A percentile compares a stretch with the other conserved stretches of the same genome.
phyloP scores from a whole-genome alignment of 768 basidiomycete species.

The Basidioascus undulatus region DNA sequence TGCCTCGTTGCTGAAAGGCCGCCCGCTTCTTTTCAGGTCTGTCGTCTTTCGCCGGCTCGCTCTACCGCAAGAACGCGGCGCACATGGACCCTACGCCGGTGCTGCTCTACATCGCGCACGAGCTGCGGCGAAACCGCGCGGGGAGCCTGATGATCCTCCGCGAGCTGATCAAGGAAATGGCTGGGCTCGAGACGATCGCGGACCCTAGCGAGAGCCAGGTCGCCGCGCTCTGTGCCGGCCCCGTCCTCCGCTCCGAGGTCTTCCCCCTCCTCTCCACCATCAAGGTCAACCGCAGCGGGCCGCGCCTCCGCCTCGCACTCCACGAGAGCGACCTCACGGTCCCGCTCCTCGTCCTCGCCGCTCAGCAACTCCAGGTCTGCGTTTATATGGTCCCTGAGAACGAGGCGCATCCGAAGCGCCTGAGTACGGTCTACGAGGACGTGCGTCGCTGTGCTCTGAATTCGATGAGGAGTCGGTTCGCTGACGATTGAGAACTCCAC shows the following conservation, averaged over 20 bases:
- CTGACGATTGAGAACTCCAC: background rate
- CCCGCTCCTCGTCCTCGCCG: conserved; percentile 72
- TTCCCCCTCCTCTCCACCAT: conserved; percentile 19
- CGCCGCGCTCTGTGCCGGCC: conserved; percentile 72
- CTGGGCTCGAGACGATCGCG: conserved; percentile 72
- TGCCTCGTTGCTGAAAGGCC: background rate
- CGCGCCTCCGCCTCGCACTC: conserved; percentile 16
- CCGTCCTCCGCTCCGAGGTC: conserved; percentile 62
- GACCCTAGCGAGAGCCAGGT: conserved; percentile 75
- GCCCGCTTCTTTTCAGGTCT: too few relatives aligned
- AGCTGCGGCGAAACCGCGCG: conserved; percentile 54
- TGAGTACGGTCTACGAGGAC: conserved; percentile 68
- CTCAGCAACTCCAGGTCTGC: conserved; percentile 70
- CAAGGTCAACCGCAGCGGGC: conserved; percentile 9
- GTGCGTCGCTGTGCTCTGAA: conserved; percentile 27
- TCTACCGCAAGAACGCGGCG: conserved; percentile 56
- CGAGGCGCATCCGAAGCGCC: conserved; percentile 57
- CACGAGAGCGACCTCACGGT: conserved; percentile 36
- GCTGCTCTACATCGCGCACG: conserved; percentile 74
- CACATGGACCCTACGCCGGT: conserved; percentile 59
- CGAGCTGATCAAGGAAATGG: conserved; percentile 85
- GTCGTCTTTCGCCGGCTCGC: conserved; percentile 75
- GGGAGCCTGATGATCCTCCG: conserved; percentile 78
- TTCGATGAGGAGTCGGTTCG: conserved; percentile 1
- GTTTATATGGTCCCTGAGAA: conserved; percentile 34